Base-by-base conservation (phyloP, 345 rosid species). In the Laguncularia racemosa region DNA sequence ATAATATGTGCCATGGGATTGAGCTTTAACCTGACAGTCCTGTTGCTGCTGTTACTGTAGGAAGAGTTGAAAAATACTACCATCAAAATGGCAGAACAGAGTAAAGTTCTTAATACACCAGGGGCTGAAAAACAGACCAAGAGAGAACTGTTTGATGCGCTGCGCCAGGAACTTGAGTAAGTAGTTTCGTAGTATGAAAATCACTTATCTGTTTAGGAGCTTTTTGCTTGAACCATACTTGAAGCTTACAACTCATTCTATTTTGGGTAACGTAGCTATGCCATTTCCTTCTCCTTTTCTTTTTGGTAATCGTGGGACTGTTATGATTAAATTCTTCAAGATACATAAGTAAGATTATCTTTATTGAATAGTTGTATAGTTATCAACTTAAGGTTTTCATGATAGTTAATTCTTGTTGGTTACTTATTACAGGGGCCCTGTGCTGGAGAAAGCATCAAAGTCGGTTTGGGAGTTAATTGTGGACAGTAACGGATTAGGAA, bases 381-480 rank as follows among this genome's bases (percentile, higher is more conserved):
- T 3, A 0, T 26, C 16, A 16, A 38, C 33, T 54, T 33, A 28
- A 12, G 46, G 14, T 38, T 11, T 13, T 2, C 44, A 28, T 54
- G 57, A 21, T 33, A 54, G 57, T 28, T 54, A 2, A 33, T 12
- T 12, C 15, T 54, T 2, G 46, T 7, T 6, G 20, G 44, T 19
- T 23, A 33, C 16, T 54, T 47, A 62, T 55, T 33, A 52, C 68
- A 92, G 97, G 73, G 71, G 86, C 67, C 97, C 93, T 1, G 96
- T 87, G 65, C 83, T 89, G 1, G 96, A 93, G 79, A 89, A 81
- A 73, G 99, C 97, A 49, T 93, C 97, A 13, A 87, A 85, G 74
- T 89, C 97, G n/a, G 95, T 89, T 57, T 93, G 99, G 99, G 99
- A 93, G 54, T 60, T 93, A 76, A 93, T 93, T 64, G 74, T 93